Percentiles rank a stretch among this genome's conserved stretches.
These are phyloP conservation scores for Neonectria ditissima DNA, from an alignment of 2,329 filamentous ascomycete species.

Conservation along the genomic window DNA sequence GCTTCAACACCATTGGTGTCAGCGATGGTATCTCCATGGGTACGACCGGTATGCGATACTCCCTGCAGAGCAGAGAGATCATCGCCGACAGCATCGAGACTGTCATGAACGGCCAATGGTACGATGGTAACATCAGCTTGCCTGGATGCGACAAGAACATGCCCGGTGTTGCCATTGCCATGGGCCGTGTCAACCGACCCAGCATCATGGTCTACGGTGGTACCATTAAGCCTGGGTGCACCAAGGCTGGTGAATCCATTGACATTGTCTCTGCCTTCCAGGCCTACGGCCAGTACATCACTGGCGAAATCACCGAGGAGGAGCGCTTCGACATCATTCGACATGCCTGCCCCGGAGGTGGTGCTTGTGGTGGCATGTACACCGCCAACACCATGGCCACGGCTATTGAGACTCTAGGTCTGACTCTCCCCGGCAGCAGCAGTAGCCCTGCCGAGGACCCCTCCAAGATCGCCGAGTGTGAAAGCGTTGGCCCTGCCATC, in stretches of 20 bases:
- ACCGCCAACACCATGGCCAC: constrained; percentile 96
- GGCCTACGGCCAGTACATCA: constrained; percentile 94
- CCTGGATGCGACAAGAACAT: constrained; percentile 99
- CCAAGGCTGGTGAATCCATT: constrained; percentile 78
- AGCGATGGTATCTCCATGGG: constrained; percentile 99
- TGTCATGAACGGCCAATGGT: constrained; percentile 99
- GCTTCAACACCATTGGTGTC: constrained; percentile 99
- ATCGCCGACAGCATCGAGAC: constrained; percentile 99
- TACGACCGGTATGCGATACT: constrained; percentile 96
- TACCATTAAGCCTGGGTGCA: constrained; percentile 92
- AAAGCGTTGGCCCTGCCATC: constrained; percentile 77
- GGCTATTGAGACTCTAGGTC: constrained; percentile 89
- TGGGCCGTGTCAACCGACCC: constrained; percentile 93
- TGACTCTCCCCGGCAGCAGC: constrained; percentile 85
- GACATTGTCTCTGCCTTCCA: constrained; percentile 99
- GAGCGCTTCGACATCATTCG: constrained; percentile 95
- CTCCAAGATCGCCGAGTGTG: constrained; percentile 79
- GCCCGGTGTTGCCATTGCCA: constrained; percentile 91
- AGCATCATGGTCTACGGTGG: constrained; percentile 98
- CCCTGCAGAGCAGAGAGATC: constrained; percentile 92
- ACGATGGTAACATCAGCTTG: constrained; percentile 96
- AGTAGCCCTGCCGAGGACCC: constrained; percentile 81
- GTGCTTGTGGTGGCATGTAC: constrained; percentile 89
- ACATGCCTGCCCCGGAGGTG: constrained; percentile 77
- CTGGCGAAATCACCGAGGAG: constrained; percentile 90